Evolutionary conservation across 495 filamentous ascomycete genomes (phyloP), one percentile per base, ranked within the genome.

Genomic region (Cladorrhinum samala): DNA sequence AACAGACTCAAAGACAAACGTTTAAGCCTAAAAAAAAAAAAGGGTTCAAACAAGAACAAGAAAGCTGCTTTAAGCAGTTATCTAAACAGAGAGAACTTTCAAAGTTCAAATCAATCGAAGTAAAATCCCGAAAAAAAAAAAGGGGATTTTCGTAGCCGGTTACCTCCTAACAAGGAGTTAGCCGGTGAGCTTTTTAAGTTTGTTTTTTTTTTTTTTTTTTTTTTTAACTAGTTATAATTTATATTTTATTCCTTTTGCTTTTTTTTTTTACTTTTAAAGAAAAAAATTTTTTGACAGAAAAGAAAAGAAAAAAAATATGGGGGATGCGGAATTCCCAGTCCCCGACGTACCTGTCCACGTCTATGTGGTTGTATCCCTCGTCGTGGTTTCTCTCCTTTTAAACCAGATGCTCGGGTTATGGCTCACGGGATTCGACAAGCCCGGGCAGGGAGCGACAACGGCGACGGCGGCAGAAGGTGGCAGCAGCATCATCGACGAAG

Each of bases 391-490:
- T 0, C 49, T 57, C 17, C 14, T 49, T 2, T 40, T 30, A 7
- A 48, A 43, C 1, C 44, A 52, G 8, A 17, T 57, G 2, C 49
- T 57, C 0, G 49, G 43, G 1, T 7, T 48, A 17, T 57, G 49
- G 42, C 19, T 57, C 48, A 49, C 49, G 18, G 54, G 54, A 23
- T 52, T 52, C 25, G 36, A 39, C 27, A 37, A 38, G 38, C 54
- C 54, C 6, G 27, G 11, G 11, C 27, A n/a, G n/a, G n/a, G n/a
- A n/a, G n/a, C n/a, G n/a, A n/a, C n/a, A n/a, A n/a, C n/a, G n/a
- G n/a, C 27, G 27, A 11, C 11, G 5, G 27, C 27, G 27, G 6
- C 11, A 11, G 27, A 33, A 11, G 11, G 11, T 33, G 5, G 27
- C 11, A 33, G 27, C 27, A 6, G 5, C 27, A 6, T 33, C 27